These are phyloP conservation scores for Yarrowia sp. DNA, from an alignment of 805 yeast species.

Conservation along the genomic window DNA sequence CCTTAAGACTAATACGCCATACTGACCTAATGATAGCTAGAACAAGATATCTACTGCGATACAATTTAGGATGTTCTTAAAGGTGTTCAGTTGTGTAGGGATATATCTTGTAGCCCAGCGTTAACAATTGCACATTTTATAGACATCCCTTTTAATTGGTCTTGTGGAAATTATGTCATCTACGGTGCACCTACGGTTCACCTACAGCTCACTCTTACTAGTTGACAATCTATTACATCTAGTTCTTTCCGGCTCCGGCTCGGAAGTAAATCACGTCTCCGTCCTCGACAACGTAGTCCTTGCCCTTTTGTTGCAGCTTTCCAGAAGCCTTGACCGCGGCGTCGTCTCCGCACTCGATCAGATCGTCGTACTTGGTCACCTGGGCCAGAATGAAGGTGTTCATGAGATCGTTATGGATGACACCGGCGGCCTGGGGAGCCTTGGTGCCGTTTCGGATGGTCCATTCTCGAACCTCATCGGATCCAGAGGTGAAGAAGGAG, in stretches of 20 bases:
- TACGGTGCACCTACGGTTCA: too few relatives aligned
- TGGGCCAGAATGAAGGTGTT: constrained; percentile 93
- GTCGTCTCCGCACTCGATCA: constrained; percentile 77
- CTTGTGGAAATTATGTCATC: too few relatives aligned
- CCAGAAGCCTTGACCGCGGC: constrained; percentile 81
- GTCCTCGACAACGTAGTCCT: constrained; percentile 90
- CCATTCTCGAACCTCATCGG: constrained; percentile 98
- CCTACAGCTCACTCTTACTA: too few relatives aligned
- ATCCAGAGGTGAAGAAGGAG: constrained; percentile 94
- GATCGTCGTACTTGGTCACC: constrained; percentile 80
- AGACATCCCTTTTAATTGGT: too few relatives aligned
- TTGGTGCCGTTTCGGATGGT: constrained; percentile 86
- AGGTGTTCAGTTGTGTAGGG: too few relatives aligned
- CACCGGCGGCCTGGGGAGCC: constrained; percentile 99
- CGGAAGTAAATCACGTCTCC: constrained; percentile 90
- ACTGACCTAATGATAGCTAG: too few relatives aligned
- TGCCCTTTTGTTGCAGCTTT: constrained; percentile 87
- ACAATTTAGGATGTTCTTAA: too few relatives aligned
- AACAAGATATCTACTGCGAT: too few relatives aligned
- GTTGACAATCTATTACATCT: constrained; percentile 26
- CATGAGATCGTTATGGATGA: constrained; percentile 92
- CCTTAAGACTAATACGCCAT: too few relatives aligned
- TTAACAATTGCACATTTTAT: too few relatives aligned
- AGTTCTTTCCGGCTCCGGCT: constrained; percentile 89
- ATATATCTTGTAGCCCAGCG: too few relatives aligned